Evolutionary conservation across 2,329 filamentous ascomycete genomes (phyloP).

Genomic region (Microthyrium microscopicum): DNA sequence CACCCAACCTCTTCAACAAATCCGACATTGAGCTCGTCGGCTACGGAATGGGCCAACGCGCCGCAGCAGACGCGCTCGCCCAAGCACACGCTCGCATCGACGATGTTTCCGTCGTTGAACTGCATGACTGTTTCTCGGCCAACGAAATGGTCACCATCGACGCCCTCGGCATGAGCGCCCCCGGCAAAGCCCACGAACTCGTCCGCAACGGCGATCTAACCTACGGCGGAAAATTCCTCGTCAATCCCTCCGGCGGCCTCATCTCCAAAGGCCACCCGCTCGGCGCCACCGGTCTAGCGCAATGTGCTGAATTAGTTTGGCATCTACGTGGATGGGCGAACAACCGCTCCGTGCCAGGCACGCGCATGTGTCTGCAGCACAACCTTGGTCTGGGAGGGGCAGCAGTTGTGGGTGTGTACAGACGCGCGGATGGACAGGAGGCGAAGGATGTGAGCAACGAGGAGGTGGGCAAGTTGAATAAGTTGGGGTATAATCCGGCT

Average conservation of each 20-base stretch:
- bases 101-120: constrained; percentile 71
- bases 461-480: constrained; percentile 47
- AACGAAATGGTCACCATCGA: constrained; percentile 90
- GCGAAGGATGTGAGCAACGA: constrained; percentile 44
- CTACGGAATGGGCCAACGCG: constrained; percentile 64
- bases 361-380: constrained; percentile 67
- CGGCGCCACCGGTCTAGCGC: constrained; percentile 83
- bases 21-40: constrained; percentile 81
- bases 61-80: constrained; percentile 49
- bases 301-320: constrained; percentile 92
- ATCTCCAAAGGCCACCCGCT: constrained; percentile 95
- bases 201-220: constrained; percentile 80
- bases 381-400: constrained; percentile 87
- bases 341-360: constrained; percentile 57
- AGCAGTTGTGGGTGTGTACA: constrained; percentile 79
- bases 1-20: constrained; percentile 58
- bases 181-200: constrained; percentile 81
- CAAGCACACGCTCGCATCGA: constrained; percentile 52
- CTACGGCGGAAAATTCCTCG: constrained; percentile 64
- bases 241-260: constrained; percentile 87
- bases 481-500: constrained; percentile 81
- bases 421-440: constrained; percentile 57
- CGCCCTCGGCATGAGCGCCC: constrained; percentile 59
- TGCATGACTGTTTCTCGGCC: constrained; percentile 93
- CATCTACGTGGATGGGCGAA: constrained; percentile 92